Evolutionary conservation across 129 eudicot species (phyloP), one percentile per base, ranked within the genome.

Genomic region (Kitagawia praeruptora): DNA sequence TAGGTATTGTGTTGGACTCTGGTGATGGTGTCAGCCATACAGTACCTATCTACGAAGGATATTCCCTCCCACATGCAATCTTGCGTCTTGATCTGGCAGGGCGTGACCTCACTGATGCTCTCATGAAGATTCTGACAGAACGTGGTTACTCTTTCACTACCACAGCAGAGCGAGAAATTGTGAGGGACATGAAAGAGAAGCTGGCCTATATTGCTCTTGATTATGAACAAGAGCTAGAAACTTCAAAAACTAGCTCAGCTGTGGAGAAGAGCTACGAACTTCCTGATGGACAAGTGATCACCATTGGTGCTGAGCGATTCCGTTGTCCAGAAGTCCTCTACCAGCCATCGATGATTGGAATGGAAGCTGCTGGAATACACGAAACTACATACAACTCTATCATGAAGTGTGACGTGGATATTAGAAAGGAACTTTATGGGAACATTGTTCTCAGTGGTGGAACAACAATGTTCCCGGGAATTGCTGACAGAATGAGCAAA

Each of bases 81-180:
- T 51, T 72, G 34, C 76, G 78, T 75, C 78, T 27, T 34, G 72
- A 80, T 66, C 39, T 80, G 56, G 83, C 83, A 47, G 83, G 83
- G 2, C 83, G 83, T 28, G 78, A 75, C 63, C 39, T 75, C 42
- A 75, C 78, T 12, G 58, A 75, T 47, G 41, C 58, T 21, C 41
- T 46, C 63, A 75, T 34, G 58, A 46, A 75, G 44, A 48, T 71
- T 5, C 25, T 38, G 16, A 70, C 40, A 3, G 78, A 75, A 14
- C 61, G 51, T 70, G 78, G 78, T 45, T 75, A 75, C 78, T 44
- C 61, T 47, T 75, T 75, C 64, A 44, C 78, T 42, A 44, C 78
- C 2, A 47, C 58, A 75, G 78, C 61, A 16, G 78, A 75, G 63
- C 78, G 78, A 8, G 63, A 75, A 75, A 75, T 75, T 19, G 78